Evolutionary conservation across 441 rosid species (phyloP), one percentile per base, ranked within the genome.

Genomic region (Biscutella laevigata): DNA sequence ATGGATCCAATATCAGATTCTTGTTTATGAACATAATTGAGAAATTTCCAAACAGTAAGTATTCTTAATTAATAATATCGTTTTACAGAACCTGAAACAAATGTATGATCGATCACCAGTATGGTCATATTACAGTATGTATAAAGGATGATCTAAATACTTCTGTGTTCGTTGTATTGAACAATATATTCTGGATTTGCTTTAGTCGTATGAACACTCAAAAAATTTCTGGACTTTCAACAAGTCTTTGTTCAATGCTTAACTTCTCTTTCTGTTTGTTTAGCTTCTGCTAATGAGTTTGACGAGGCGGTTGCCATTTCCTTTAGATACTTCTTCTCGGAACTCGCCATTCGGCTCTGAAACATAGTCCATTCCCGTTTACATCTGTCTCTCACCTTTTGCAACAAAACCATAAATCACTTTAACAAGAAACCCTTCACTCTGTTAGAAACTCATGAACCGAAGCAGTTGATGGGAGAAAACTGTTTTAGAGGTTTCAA

Each of bases 311-410:
- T 76, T 49, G 74, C 78, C 1, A 76, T 44, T 29, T 73, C 39
- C 54, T 64, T 64, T 34, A 64, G 83, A 66, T 94, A 86, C 17
- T 65, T 69, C 10, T 24, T 82, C 59, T 94, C 97, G 0, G 99
- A 96, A 8, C 65, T 66, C 13, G 80, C 65, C 76, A 89, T 39
- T 28, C 97, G 78, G 41, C 59, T 67, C 57, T 83, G 86, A 57
- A 89, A 86, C 72, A 86, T 79, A 0, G 77, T 74, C 99, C 97
- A 94, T 60, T 94, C 99, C 64, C 73, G 74, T 69, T 73, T 77
- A 70, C 99, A 94, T 67, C 99, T 83, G 61, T 84, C 95, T 73
- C 94, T 81, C 66, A 94, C 97, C 99, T 86, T 39, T 32, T n/a
- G 39, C 42, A 46, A 84, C 27, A 59, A 36, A 49, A 42, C 59